phyloP scores from a whole-genome alignment of 2,329 filamentous ascomycete species.

The Trichothecium roseum region DNA sequence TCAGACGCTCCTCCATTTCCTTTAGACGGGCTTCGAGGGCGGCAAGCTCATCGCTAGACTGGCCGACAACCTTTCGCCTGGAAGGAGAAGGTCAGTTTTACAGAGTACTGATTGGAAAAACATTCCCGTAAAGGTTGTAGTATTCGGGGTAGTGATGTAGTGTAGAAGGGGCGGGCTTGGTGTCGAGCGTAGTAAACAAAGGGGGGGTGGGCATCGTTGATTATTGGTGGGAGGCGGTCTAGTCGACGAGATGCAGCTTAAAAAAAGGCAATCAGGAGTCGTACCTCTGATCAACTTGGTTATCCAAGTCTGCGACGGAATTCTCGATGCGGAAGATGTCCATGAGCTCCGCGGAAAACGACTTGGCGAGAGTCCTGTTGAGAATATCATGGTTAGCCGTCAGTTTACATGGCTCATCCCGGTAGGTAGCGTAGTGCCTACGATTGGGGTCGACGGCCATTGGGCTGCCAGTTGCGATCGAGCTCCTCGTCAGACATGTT shows the following conservation, averaged over 20 bases:
- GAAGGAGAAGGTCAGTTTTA: too few species aligned
- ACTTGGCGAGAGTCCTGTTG: constrained; percentile 70
- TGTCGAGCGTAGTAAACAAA: constrained; percentile 1
- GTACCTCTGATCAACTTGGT: constrained; percentile 74
- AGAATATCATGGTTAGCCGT: constrained; percentile 4
- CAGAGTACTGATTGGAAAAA: too few species aligned
- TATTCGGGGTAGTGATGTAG: constrained; percentile 1
- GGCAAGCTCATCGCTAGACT: constrained; percentile 70
- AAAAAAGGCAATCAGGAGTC: constrained; percentile 21
- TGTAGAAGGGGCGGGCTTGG: background rate
- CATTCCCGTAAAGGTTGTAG: too few species aligned
- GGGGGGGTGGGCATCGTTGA: background rate
- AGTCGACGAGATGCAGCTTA: background rate
- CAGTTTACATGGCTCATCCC: constrained; percentile 5
- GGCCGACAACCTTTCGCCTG: constrained; percentile 71
- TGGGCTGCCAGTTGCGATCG: constrained; percentile 73
- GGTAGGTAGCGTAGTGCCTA: constrained; percentile 36
- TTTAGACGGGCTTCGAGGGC: constrained; percentile 74
- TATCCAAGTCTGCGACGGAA: constrained; percentile 61
- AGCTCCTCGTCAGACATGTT: constrained; percentile 55
- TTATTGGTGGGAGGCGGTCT: background rate
- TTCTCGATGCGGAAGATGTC: constrained; percentile 83
- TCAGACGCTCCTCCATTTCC: constrained; percentile 74
- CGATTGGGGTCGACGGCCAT: constrained; percentile 70
- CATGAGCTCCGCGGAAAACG: constrained; percentile 78